A percentile compares a stretch with the other conserved stretches of the same genome.
phyloP scores from a whole-genome alignment of 179 eudicot genomes.

The Vitellaria paradoxa region DNA sequence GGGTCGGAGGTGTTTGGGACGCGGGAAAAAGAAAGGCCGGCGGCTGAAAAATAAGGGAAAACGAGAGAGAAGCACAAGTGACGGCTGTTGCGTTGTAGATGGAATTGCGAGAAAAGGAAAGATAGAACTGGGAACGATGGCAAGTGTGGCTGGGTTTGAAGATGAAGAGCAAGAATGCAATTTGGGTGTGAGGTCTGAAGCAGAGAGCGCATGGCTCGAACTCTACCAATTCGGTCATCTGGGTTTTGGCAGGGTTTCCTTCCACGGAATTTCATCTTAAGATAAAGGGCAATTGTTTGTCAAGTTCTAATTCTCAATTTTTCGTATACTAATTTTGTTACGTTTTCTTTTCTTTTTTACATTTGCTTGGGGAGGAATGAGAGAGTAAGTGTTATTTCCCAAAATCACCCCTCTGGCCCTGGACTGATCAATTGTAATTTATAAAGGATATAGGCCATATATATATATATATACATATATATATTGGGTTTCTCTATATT shows the following conservation, averaged over 20 bases:
- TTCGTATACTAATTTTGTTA: not conserved
- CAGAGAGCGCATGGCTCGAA: constrained; percentile 67
- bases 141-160: constrained; percentile 35
- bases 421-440: constrained; percentile 8
- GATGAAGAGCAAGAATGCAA: constrained; percentile 34
- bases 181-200: constrained; percentile 54
- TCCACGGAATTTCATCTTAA: constrained; percentile 52
- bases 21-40: constrained; percentile 21
- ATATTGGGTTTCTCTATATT: too few relatives aligned
- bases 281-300: constrained; percentile 21
- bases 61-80: constrained; percentile 14
- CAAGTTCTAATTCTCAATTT: not conserved
- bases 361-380: not conserved
- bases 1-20: constrained; percentile 53
- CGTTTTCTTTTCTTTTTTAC: not conserved
- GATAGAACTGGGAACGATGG: constrained; percentile 30
- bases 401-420: constrained; percentile 4
- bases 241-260: constrained; percentile 94
- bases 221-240: constrained; percentile 76
- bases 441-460: not conserved
- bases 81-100: not conserved
- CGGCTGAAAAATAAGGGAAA: constrained; percentile 33
- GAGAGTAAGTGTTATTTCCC: constrained; percentile 11
- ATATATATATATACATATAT: too few relatives aligned
- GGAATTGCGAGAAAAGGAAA: constrained; percentile 21